Evolutionary conservation across 768 basidiomycete species (phyloP).

Genomic region (Rubroboletus satanas): DNA sequence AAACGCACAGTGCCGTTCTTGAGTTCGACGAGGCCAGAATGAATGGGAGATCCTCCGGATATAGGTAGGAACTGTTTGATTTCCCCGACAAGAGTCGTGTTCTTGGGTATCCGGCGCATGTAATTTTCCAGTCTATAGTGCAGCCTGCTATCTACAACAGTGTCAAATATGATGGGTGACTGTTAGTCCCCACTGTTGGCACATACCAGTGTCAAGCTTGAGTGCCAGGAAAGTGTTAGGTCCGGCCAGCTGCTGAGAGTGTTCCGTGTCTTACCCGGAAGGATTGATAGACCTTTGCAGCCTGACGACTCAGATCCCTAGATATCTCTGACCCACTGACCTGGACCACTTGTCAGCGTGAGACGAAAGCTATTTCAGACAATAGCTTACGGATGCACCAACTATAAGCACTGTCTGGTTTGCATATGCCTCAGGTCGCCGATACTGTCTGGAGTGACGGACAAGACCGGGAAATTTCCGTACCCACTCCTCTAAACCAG

Average conservation of each 20-base stretch:
- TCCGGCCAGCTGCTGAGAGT: not conserved
- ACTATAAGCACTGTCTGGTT: conserved; percentile 41
- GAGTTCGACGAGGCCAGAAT: not conserved
- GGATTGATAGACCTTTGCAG: conserved; percentile 1
- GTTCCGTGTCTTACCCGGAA: not conserved
- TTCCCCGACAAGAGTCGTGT: not conserved
- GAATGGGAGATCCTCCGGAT: not conserved
- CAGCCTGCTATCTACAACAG: not conserved
- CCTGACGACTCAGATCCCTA: conserved; percentile 1
- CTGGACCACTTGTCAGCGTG: not conserved
- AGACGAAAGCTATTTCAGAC: no score
- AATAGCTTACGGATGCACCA: conserved; percentile 24
- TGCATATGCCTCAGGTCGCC: conserved; percentile 33
- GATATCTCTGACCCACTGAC: conserved; percentile 8
- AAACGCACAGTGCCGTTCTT: not conserved
- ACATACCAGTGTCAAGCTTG: conserved; percentile 7
- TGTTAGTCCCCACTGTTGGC: not conserved
- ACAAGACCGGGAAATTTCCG: conserved; percentile 33
- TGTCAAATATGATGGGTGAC: no score
- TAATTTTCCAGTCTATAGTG: not conserved
- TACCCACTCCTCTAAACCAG: conserved; percentile 9
- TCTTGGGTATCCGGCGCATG: not conserved
- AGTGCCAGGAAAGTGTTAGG: not conserved
- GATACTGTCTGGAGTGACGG: conserved; percentile 40
- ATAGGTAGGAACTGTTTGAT: not conserved